Evolutionary conservation across 352 stramenopile genomes (phyloP), one percentile per base, ranked within the genome.

Genomic region (Phytophthora niederhauseri): DNA sequence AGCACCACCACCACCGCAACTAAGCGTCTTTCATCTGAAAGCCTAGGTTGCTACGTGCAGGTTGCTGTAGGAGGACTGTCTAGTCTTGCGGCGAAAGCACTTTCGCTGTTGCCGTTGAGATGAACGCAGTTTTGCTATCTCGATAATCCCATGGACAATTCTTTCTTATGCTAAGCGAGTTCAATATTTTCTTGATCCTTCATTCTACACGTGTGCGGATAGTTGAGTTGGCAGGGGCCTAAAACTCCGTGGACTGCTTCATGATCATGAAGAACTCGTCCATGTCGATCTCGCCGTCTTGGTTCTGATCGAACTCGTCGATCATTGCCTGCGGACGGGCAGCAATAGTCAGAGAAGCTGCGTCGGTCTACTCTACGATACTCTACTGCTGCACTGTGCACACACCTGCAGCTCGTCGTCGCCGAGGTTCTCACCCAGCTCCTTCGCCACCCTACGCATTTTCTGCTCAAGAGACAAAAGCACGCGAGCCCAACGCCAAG

Each of bases 251-350:
- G 4, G 84, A 93, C 61, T 95, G 84, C 67, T 94, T 96, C 87
- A 96, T 96, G 62, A 94, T 94, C 54, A 82, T 73, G 51, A 94
- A 91, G 67, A 98, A 98, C 73, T 98, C 94, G 52, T 95, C 83
- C 49, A 88, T 71, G 60, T 85, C 88, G 65, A 98, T 98, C 66
- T 94, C 87, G 49, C 93, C 94, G 70, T 98, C 93, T 62, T 97
- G 87, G 67, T 98, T 95, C 52, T 96, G 81, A 63, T 98, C 94
- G 54, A 98, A 98, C 78, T 98, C 93, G 55, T 98, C 93, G 61
- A 98, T 98, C 95, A 98, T 98, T 4, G 92, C 93, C 78, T 97
- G 70, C 11, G 3, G 61, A 36, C 14, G 14, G 14, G 14, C 12
- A 58, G 24, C 43, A 50, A 45, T 24, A 48, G 8, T 57, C 26